Evolutionary conservation across 2,329 filamentous ascomycete species (phyloP), one percentile per base, ranked within the genome.

Genomic region (Microsporum canis): DNA sequence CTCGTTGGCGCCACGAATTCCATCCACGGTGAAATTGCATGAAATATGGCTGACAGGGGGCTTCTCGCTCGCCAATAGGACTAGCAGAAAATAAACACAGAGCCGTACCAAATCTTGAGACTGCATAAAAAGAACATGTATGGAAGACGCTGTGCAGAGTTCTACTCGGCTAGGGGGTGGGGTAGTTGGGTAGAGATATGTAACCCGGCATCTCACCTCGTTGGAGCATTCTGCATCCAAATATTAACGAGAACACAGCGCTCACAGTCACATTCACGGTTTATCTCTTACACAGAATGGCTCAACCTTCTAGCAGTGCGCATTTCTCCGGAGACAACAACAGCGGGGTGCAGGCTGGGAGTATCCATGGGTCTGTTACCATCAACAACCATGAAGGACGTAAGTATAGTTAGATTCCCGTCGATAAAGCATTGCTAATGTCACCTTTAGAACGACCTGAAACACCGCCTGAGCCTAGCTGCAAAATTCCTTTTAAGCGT

Each of bases 401-500:
- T 45, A 45, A 2, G 41, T 45, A 45, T 10, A 6, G 3, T n/a
- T 17, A 45, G 41, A 6, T 23, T 14, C n/a, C 10, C 41, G 41
- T 45, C 17, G 14, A 6, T 45, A 1, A 45, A 7, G n/a, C 41
- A 14, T 45, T 45, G 41, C 41, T 45, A 17, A 17, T 45, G 3
- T 45, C 17, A n/a, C n/a, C 17, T 45, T 7, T 45, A 45, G 41
- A 12, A 45, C 41, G 41, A 3, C 41, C 41, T 6, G 41, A 45
- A 45, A 45, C 41, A 45, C 17, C 41, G 43, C 68, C 67, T 47
- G 39, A 29, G 14, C 69, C 68, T 33, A 67, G 60, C n/a, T 60
- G 66, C 17, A 63, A 29, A 49, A 66, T 70, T 69, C 72, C 3
- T n/a, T 75, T 73, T 27, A 34, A 51, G 5, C 59, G 59, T 29